Evolutionary conservation across 495 filamentous ascomycete species (phyloP).

Genomic region (Daldinia concentrica): DNA sequence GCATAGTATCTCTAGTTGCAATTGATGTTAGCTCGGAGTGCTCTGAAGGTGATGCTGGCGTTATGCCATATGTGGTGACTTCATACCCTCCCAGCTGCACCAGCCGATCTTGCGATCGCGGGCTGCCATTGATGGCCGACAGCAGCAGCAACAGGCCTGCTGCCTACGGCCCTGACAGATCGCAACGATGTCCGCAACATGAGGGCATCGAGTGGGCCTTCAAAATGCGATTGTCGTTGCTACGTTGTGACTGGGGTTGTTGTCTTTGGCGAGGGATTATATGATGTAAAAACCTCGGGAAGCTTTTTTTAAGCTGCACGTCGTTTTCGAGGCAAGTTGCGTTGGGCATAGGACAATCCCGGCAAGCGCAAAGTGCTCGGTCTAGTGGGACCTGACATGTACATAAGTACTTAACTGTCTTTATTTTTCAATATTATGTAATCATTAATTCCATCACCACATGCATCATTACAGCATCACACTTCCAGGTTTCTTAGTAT

Average conservation of each 20-base stretch:
- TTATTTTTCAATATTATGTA: neutral
- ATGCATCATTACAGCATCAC: neutral
- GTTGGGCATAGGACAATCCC: slow-evolving; percentile 38
- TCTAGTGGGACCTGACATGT: slow-evolving; percentile 24
- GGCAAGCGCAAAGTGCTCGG: slow-evolving; percentile 22
- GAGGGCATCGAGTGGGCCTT: slow-evolving; percentile 62
- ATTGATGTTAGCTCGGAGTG: slow-evolving; percentile 21
- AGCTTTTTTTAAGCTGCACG: slow-evolving; percentile 39
- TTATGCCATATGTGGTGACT: slow-evolving; percentile 12
- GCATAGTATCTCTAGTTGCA: slow-evolving; percentile 65
- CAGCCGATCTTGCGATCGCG: slow-evolving; percentile 47
- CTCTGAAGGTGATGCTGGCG: neutral
- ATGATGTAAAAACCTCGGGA: slow-evolving; percentile 55
- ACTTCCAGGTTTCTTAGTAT: neutral
- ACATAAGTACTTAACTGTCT: neutral
- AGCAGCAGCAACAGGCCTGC: slow-evolving; percentile 57
- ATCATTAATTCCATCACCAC: neutral
- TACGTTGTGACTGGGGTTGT: slow-evolving; percentile 33
- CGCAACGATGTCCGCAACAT: slow-evolving; percentile 75
- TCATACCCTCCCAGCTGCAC: slow-evolving; percentile 48
- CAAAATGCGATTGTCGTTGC: slow-evolving; percentile 50
- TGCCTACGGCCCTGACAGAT: slow-evolving; percentile 63
- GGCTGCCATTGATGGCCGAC: slow-evolving; percentile 66
- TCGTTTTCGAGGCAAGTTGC: slow-evolving; percentile 7
- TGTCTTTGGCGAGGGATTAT: slow-evolving; percentile 41